A percentile compares a stretch with the other conserved stretches of the same genome.
Conservation (phyloP, 1,139 yeast species). For the Pneumocystis oryctolagi region DNA sequence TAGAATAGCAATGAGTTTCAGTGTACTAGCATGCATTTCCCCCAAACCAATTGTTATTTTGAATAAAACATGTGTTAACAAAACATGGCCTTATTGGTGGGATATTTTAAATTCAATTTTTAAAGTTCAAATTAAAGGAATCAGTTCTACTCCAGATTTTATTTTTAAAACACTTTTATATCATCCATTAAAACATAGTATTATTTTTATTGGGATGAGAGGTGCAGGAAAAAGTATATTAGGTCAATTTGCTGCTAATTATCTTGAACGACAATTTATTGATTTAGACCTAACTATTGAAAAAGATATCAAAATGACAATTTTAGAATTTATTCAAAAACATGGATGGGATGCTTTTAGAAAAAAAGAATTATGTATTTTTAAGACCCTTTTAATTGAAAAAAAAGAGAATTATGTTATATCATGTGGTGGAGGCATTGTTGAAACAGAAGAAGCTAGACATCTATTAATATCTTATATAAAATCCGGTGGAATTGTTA, state of each 20-base stretch:
- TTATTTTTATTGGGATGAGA: conserved; percentile 90
- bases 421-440: conserved; percentile 95
- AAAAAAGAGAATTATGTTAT: conserved; percentile 49
- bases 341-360: conserved; percentile 86
- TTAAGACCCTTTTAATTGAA: conserved; percentile 36
- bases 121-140: conserved; percentile 53
- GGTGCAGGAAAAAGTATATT: conserved; percentile 93
- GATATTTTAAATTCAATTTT: conserved; percentile 64
- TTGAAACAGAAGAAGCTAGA: conserved; percentile 62
- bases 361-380: conserved; percentile 44
- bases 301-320: conserved; percentile 36
- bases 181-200: conserved; percentile 17
- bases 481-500: conserved; percentile 52
- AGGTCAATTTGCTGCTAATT: conserved; percentile 63
- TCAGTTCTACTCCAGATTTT: conserved; percentile 29
- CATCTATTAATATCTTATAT: conserved; percentile 41
- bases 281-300: conserved; percentile 72
- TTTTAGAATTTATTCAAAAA: conserved; percentile 50
- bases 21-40: conserved; percentile 53
- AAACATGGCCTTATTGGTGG: conserved; percentile 99
- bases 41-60: conserved; percentile 49
- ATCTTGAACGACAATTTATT: conserved; percentile 53
- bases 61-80: conserved; percentile 85
- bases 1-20: conserved; percentile 95
- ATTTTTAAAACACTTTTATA: conserved; percentile 4